Evolutionary conservation across 371 early-diverging fungal genomes (phyloP).

Genomic region (Rhizopus microsporus): DNA sequence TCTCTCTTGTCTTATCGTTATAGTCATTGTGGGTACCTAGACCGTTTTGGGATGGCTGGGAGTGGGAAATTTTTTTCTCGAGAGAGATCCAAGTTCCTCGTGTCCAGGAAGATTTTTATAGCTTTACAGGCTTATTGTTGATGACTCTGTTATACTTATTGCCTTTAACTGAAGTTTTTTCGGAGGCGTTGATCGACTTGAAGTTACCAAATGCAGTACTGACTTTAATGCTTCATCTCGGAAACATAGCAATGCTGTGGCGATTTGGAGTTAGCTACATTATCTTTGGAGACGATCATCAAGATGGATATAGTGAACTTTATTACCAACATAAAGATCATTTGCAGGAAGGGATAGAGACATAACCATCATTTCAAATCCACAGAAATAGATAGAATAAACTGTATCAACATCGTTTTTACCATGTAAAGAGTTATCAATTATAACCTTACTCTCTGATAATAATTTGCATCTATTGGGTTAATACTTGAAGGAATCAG

Average conservation of each 20-base stretch:
- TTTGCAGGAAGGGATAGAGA: slow-evolving; percentile 8
- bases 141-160: background rate
- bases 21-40: no score
- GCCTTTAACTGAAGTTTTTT: background rate
- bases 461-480: slow-evolving; percentile 5
- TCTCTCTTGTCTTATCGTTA: slow-evolving; percentile 7
- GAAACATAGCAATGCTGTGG: background rate
- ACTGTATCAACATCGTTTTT: slow-evolving; percentile 1
- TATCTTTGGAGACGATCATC: slow-evolving; percentile 4
- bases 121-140: background rate
- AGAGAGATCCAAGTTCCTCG: slow-evolving; percentile 2
- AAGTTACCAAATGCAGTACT: background rate
- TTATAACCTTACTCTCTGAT: slow-evolving; percentile 5
- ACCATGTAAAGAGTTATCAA: slow-evolving; percentile 1
- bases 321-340: slow-evolving; percentile 7
- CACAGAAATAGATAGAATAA: slow-evolving; percentile 5
- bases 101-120: slow-evolving; percentile 1
- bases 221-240: slow-evolving; percentile 1
- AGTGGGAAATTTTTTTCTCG: slow-evolving; percentile 2
- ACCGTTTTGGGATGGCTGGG: slow-evolving; percentile 6
- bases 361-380: slow-evolving; percentile 3
- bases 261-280: background rate
- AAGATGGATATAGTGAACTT: background rate
- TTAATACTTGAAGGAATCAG: background rate
- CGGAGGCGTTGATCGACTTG: slow-evolving; percentile 1